Percentiles rank a stretch among this genome's conserved stretches.
phyloP scores from a whole-genome alignment of 177 flowering plant genomes.

The Tripterygium wilfordii region DNA sequence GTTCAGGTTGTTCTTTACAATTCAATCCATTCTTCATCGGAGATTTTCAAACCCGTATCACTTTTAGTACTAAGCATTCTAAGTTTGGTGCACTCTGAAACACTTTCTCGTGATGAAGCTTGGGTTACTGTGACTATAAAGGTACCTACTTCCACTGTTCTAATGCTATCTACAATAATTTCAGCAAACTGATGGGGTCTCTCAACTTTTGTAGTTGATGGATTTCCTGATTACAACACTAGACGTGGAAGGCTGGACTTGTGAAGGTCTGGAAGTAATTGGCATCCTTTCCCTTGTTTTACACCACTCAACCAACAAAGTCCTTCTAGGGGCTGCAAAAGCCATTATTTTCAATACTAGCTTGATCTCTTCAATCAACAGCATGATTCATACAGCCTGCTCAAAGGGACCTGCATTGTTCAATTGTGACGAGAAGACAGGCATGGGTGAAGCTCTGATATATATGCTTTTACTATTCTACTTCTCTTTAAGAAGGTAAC shows the following conservation, averaged over 20 bases:
- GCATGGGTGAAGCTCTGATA: constrained; percentile 40
- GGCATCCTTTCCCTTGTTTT: constrained; percentile 62
- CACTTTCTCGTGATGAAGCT: too few species aligned
- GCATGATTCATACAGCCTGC: constrained; percentile 38
- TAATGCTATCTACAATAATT: background rate
- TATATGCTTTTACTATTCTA: constrained; percentile 48
- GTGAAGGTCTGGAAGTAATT: constrained; percentile 39
- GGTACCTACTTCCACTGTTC: constrained; percentile 27
- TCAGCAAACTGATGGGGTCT: constrained; percentile 5
- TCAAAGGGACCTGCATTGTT: constrained; percentile 55
- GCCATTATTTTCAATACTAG: constrained; percentile 46
- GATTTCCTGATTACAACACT: constrained; percentile 27
- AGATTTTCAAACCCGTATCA: constrained; percentile 21
- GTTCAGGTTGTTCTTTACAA: too few species aligned
- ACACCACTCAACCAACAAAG: constrained; percentile 53
- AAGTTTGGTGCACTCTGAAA: constrained; percentile 48
- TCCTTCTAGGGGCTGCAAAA: constrained; percentile 62
- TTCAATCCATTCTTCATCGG: constrained; percentile 20
- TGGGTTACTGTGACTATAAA: constrained; percentile 43
- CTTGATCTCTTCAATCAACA: constrained; percentile 33
- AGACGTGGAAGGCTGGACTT: constrained; percentile 29
- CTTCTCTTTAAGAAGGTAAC: constrained; percentile 75
- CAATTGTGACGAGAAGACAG: constrained; percentile 55
- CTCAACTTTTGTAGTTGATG: constrained; percentile 47
- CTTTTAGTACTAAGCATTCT: constrained; percentile 47